Evolutionary conservation across 192 early-diverging fungal genomes (phyloP), one percentile per base, ranked within the genome.

Genomic region (Spizellomyces punctatus): DNA sequence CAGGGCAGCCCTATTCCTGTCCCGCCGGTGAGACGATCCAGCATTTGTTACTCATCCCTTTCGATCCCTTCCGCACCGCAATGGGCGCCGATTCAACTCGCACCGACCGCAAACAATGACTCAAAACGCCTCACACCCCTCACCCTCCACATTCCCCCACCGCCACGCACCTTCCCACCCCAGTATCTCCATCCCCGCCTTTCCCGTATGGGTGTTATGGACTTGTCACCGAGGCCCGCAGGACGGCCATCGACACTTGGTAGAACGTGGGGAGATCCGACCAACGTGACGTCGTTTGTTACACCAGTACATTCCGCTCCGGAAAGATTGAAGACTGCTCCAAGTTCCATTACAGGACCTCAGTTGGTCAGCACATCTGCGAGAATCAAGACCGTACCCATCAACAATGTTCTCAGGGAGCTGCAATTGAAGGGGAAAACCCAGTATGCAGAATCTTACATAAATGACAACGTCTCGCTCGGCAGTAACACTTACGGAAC

Each of bases 371-470:
- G 22, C 17, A 61, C 36, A 41, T 61, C 59, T 16, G 17, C 59
- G 42, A 61, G 36, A 10, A 6, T 61, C 9, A 16, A 41, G 42
- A 61, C 59, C 16, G 59, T 61, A 41, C 59, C 59, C n/a, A 16
- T 61, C 21, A 22, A 22, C n/a, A 22, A 56, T 7, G 22, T 56
- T 22, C n/a, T 56, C 6, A 22, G n/a, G 22, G 54, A 56, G 22
- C 54, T 56, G 54, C n/a, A 56, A 56, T n/a, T 7, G 54, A 22
- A 56, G n/a, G 7, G n/a, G 5, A n/a, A 22, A 7, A 56, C 54
- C 54, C 59, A 61, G 6, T 14, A 61, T 27, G 59, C 59, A 41
- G 42, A 61, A 42, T 61, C 59, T 41, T 56, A n/a, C 22, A 19
- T 22, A n/a, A 56, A 56, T 19, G 36, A 41, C 14, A 42, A 61